Percentiles rank a stretch among this genome's conserved stretches.
phyloP scores from a whole-genome alignment of 1,284 basidiomycete species.

The Pholiota adiposa region DNA sequence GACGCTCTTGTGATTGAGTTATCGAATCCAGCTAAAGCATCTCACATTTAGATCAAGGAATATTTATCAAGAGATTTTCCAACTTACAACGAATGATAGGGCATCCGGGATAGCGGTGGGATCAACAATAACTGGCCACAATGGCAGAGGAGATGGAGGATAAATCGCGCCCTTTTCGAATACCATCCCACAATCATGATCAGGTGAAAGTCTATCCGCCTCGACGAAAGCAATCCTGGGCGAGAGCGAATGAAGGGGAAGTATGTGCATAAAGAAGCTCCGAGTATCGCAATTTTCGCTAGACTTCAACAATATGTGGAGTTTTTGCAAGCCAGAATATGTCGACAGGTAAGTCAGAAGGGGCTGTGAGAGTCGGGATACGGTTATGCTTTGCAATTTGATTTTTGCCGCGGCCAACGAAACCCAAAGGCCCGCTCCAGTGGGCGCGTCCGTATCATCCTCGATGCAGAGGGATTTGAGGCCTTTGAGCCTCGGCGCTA shows the following conservation, averaged over 20 bases:
- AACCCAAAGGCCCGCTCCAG: not conserved
- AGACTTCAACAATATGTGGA: not conserved
- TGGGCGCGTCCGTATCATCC: not conserved
- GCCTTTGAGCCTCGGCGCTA: not conserved
- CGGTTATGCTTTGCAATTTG: not conserved
- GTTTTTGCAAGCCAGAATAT: not conserved
- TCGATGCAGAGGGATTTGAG: not conserved
- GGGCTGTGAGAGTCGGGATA: not conserved
- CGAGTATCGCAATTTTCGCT: not conserved
- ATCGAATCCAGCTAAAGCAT: no score
- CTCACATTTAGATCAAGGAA: no score
- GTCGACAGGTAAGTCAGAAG: not conserved
- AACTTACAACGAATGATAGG: no score
- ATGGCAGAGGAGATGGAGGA: no score
- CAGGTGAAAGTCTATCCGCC: no score
- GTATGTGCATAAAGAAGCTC: not conserved
- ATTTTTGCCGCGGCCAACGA: not conserved
- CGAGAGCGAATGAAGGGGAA: not conserved
- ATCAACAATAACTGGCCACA: no score
- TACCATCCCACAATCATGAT: no score
- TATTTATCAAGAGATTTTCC: no score
- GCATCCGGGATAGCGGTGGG: no score
- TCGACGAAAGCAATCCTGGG: no score
- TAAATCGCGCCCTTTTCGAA: no score
- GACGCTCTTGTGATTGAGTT: no score